A percentile compares a stretch with the other conserved stretches of the same genome.
Conservation (phyloP, 176 grass and related monocot species). For the Zea luxurians region DNA sequence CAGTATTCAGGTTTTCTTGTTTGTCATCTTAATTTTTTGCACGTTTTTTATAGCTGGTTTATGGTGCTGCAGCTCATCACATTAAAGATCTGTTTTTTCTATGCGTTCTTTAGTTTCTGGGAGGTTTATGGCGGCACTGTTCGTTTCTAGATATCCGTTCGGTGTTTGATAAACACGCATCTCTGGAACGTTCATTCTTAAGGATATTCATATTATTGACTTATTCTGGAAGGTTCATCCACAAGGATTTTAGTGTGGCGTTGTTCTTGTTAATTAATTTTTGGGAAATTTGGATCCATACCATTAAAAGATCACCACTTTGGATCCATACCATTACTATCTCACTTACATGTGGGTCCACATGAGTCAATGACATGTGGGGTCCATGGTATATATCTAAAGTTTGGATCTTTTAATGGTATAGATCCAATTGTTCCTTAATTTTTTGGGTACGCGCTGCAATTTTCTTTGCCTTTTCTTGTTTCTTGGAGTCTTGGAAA, state of each 20-base stretch:
- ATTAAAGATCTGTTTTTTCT: not conserved
- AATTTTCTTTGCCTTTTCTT: not conserved
- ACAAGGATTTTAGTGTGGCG: not conserved
- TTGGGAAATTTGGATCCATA: no score
- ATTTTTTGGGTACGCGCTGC: not conserved
- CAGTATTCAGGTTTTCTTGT: not conserved
- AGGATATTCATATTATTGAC: not conserved
- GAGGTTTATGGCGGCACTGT: not conserved
- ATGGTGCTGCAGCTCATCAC: not conserved
- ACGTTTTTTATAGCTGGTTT: not conserved
- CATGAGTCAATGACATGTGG: no score
- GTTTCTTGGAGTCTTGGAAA: not conserved
- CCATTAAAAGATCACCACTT: no score
- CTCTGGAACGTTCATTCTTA: not conserved
- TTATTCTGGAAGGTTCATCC: not conserved
- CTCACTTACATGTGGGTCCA: no score
- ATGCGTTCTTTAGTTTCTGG: not conserved
- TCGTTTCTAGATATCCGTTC: not conserved
- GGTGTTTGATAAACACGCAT: not conserved
- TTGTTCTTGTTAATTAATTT: not conserved
- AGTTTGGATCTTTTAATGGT: no score
- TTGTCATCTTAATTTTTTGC: not conserved
- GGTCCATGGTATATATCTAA: no score
- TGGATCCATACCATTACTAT: no score
- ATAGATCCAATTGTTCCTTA: no score